Base-by-base conservation (phyloP, 805 yeast species). In the Saccharomycopsis guyanensis region DNA sequence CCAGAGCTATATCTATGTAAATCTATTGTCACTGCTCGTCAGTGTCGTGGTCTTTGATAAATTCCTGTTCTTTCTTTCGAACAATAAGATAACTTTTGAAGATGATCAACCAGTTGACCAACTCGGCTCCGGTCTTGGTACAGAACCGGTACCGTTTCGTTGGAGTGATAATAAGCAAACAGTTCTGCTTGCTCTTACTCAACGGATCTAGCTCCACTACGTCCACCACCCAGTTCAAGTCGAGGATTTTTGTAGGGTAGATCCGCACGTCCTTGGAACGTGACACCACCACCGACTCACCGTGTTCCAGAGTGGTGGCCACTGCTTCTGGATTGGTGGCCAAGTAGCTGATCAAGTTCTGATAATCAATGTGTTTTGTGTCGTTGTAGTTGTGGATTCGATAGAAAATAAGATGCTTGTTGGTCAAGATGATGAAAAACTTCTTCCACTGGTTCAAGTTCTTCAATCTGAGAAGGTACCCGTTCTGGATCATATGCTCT, bases 121-220 rank as follows among this genome's bases (percentile, higher is more conserved):
- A 57, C 20, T 72, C 76, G 12, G 67, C 72, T 53, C 73, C 79
- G 16, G 59, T 56, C 16, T 58, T 59, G 1, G 72, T 71, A 52
- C 76, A 65, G 46, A 75, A 65, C 25, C 75, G 53, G 13, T 71
- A 53, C 41, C 75, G 57, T 53, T 73, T 73, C 39, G 57, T 55
- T 2, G 72, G 70, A 0, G 78, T 70, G 33, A 75, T 71, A 15
- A 75, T 59, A 46, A 72, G 58, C 55, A 75, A 56, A 52, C 80
- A 74, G 63, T 66, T 72, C 35, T 51, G 52, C 51, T 68, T 71
- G 18, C 70, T 56, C 45, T 61, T 63, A 13, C 74, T 65, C 35
- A 71, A 43, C 1, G 76, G 71, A 46, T 75, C 79, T 24, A 73
- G 55, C 52, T 75, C 80, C 29, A 74, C 71, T 22, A 68, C 75